Evolutionary conservation across 441 rosid species (phyloP).

Genomic region (Euphorbia schlechtendalii): DNA sequence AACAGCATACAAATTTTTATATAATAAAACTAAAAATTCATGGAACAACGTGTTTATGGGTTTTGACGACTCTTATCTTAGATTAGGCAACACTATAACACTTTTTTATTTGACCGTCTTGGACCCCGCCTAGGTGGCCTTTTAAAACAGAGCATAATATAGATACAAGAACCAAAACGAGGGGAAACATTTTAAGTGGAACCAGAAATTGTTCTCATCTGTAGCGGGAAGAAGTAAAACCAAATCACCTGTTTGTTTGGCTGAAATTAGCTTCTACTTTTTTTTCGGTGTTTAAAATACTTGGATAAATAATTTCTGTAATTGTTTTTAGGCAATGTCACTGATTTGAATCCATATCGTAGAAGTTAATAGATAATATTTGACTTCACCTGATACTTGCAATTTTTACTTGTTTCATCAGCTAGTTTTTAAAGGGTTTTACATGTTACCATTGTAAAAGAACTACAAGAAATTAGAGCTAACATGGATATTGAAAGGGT

Average conservation of each 20-base stretch:
- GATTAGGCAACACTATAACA: no score
- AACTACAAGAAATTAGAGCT: background rate
- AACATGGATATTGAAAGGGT: background rate
- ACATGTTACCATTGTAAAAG: background rate
- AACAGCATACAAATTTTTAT: no score
- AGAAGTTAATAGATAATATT: background rate
- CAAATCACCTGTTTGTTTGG: background rate
- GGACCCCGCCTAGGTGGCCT: no score
- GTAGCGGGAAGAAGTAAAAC: background rate
- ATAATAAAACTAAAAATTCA: no score
- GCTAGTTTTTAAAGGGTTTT: background rate
- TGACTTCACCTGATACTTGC: background rate
- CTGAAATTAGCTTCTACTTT: background rate
- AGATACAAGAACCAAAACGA: background rate
- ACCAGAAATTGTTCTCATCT: background rate
- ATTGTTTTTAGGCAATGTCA: background rate
- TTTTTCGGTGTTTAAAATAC: background rate
- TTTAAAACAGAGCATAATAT: no score
- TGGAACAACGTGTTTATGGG: no score
- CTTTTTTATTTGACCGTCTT: no score
- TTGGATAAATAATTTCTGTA: background rate
- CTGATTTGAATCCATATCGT: background rate
- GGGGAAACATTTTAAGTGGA: background rate
- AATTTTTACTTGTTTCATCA: background rate
- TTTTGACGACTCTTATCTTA: no score